Evolutionary conservation across 2,329 filamentous ascomycete genomes (phyloP).

Genomic region (Epichloe festucae): DNA sequence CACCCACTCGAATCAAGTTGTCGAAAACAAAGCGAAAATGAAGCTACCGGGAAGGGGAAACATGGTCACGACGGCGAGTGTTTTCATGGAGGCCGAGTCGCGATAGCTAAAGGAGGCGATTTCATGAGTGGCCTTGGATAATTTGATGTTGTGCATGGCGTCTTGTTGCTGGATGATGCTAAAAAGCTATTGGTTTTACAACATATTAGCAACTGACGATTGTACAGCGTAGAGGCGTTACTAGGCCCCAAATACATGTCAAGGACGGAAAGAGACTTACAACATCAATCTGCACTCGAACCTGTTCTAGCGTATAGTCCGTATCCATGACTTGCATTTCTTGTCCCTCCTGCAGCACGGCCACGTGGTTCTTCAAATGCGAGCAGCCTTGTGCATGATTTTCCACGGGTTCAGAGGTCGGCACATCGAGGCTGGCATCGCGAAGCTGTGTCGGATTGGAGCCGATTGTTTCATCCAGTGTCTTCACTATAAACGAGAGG

Average conservation of each 20-base stretch:
- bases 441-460: background rate
- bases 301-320: slow-evolving; percentile 3
- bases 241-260: too few relatives aligned
- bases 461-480: slow-evolving; percentile 1
- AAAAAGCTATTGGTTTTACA: too few relatives aligned
- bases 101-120: slow-evolving; percentile 18
- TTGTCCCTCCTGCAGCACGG: slow-evolving; percentile 18
- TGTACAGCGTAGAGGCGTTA: too few relatives aligned
- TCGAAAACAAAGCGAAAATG: slow-evolving; percentile 28
- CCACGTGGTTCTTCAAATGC: slow-evolving; percentile 16
- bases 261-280: slow-evolving; percentile 15
- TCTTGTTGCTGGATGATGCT: too few relatives aligned
- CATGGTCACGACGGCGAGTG: slow-evolving; percentile 29
- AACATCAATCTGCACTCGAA: slow-evolving; percentile 25
- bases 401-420: background rate
- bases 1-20: slow-evolving; percentile 22
- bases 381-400: slow-evolving; percentile 4
- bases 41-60: slow-evolving; percentile 30
- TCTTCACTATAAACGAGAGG: slow-evolving; percentile 17
- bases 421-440: background rate
- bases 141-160: too few relatives aligned
- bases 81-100: slow-evolving; percentile 30
- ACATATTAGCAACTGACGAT: too few relatives aligned
- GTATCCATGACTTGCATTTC: slow-evolving; percentile 25
- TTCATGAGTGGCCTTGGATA: too few relatives aligned